Conservation (phyloP, 805 yeast genomes). For the Starmerella bacillaris region DNA sequence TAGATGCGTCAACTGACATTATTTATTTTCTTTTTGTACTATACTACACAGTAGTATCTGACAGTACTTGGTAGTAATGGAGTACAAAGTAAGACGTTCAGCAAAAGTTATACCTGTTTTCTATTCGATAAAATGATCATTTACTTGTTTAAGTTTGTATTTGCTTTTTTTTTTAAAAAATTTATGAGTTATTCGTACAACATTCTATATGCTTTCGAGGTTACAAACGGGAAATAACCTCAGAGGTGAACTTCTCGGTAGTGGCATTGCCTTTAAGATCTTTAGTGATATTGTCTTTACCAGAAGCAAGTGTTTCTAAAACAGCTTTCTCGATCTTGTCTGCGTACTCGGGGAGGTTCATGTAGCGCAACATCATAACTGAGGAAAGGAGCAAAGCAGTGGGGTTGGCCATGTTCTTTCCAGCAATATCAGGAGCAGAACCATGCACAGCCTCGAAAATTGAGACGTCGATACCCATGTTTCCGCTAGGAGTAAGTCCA, state of each 20-base stretch:
- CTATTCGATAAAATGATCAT: too few species aligned
- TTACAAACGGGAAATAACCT: conserved; percentile 70
- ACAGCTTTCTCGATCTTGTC: conserved; percentile 79
- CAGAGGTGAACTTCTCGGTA: conserved; percentile 76
- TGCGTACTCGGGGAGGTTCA: conserved; percentile 73
- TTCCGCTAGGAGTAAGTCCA: conserved; percentile 97
- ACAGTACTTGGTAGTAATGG: too few species aligned
- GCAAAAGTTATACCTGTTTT: too few species aligned
- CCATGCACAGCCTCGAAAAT: conserved; percentile 99
- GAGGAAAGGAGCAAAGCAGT: conserved; percentile 91
- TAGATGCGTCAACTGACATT: too few species aligned
- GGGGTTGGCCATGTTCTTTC: conserved; percentile 97
- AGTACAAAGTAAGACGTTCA: too few species aligned
- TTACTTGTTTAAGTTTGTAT: too few species aligned
- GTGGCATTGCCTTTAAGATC: conserved; percentile 87
- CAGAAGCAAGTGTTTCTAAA: conserved; percentile 73
- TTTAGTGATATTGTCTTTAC: conserved; percentile 88
- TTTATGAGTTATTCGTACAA: conserved; percentile 1
- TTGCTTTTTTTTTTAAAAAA: too few species aligned
- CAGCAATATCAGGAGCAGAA: conserved; percentile 98
- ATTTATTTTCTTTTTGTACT: too few species aligned
- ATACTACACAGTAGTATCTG: too few species aligned
- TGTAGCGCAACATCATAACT: conserved; percentile 98
- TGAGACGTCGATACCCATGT: conserved; percentile 96
- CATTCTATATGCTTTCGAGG: too few species aligned